Conservation (phyloP, 805 yeast species). For the Ogataea paraovalis region DNA sequence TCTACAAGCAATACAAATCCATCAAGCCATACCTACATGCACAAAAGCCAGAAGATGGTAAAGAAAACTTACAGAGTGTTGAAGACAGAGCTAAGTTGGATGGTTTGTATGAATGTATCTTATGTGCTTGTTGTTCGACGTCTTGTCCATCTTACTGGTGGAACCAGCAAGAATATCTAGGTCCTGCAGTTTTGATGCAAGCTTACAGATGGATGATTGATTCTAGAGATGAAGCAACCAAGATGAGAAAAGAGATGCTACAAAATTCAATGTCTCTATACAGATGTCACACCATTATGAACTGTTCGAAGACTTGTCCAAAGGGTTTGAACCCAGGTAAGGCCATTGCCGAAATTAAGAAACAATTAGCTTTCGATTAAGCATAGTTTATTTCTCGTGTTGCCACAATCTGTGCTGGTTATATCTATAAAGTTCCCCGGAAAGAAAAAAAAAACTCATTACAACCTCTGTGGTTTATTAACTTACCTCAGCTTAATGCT, state of each 20-base stretch:
- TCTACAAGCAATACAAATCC: conserved; percentile 97
- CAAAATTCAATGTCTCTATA: conserved; percentile 96
- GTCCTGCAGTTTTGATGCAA: conserved; percentile 99
- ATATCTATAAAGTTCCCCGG: background rate
- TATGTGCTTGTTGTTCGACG: conserved; percentile 98
- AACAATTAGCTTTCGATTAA: conserved; percentile 78
- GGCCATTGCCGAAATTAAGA: conserved; percentile 97
- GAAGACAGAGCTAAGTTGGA: conserved; percentile 95
- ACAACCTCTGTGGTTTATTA: no score
- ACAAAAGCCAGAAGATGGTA: conserved; percentile 80
- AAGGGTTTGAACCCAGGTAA: conserved; percentile 95
- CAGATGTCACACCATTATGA: conserved; percentile 99
- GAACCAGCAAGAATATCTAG: conserved; percentile 98
- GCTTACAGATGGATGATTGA: conserved; percentile 99
- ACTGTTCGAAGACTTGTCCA: conserved; percentile 98
- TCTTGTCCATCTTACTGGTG: conserved; percentile 99
- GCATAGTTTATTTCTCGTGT: background rate
- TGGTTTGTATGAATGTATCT: conserved; percentile 94
- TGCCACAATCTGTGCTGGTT: background rate
- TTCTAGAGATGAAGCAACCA: conserved; percentile 89
- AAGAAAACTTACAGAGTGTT: conserved; percentile 85
- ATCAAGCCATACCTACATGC: conserved; percentile 96
- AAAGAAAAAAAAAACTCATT: background rate
- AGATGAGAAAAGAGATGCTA: conserved; percentile 77
- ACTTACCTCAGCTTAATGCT: no score